Percentiles rank a stretch among this genome's conserved stretches.
These are phyloP conservation scores for Styphnolobium japonicum DNA, from an alignment of 306 rosid genomes.

Conservation along the genomic window DNA sequence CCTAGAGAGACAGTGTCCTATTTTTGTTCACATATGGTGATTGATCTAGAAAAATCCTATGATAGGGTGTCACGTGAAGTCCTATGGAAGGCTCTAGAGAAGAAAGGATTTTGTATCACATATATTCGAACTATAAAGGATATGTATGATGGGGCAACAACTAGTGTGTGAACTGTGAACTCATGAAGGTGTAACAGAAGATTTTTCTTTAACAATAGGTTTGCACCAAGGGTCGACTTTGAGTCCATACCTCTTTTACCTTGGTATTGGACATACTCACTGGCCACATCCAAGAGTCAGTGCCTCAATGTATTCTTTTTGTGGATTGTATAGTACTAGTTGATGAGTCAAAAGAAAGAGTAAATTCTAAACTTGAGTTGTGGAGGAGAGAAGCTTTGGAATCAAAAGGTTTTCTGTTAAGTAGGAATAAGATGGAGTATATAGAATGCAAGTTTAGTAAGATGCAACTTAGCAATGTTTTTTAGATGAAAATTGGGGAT, in stretches of 20 bases:
- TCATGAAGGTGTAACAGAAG: neutral
- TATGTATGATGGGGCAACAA: neutral
- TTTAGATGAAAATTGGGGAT: no score
- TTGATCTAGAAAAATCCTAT: constrained; percentile 2
- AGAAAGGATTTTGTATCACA: neutral
- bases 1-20: neutral
- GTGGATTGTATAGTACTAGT: no score
- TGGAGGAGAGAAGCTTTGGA: no score
- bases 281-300: no score
- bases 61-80: neutral
- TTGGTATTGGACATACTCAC: neutral
- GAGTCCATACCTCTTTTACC: neutral
- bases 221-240: neutral
- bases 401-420: no score
- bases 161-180: neutral
- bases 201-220: neutral
- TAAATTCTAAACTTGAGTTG: no score
- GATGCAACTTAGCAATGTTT: no score
- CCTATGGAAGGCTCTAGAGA: neutral
- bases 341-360: no score
- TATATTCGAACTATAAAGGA: neutral
- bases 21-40: neutral
- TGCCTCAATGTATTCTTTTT: no score
- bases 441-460: no score
- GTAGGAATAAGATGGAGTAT: no score